A percentile compares a stretch with the other conserved stretches of the same genome.
Evolutionary conservation across 768 basidiomycete species (phyloP).

Genomic region (Lactarius tabidus): DNA sequence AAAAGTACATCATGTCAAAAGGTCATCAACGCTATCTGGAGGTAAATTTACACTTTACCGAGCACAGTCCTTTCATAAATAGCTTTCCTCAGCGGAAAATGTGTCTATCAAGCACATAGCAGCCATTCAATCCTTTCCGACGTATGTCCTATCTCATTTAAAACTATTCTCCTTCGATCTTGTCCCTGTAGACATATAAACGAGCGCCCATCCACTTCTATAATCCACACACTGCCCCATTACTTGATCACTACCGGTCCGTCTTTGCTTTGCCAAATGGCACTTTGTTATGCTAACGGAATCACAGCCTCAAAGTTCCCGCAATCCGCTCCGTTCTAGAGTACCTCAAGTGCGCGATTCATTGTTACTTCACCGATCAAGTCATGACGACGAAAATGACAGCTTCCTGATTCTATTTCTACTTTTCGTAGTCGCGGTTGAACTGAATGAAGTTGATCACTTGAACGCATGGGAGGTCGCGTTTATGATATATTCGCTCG

Average conservation of each 20-base stretch:
- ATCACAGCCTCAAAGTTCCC: constrained; percentile 79
- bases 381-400: constrained; percentile 20
- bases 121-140: constrained; percentile 88
- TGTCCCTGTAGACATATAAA: constrained; percentile 73
- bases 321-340: constrained; percentile 88
- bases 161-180: constrained; percentile 1
- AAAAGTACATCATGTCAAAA: constrained; percentile 86
- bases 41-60: constrained; percentile 39
- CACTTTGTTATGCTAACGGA: constrained; percentile 8
- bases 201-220: constrained; percentile 89
- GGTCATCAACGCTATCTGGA: constrained; percentile 82
- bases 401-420: constrained; percentile 80
- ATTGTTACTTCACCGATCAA: background rate
- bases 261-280: background rate
- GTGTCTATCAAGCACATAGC: constrained; percentile 87
- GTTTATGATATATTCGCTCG: constrained; percentile 78
- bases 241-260: constrained; percentile 94
- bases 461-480: constrained; percentile 64
- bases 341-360: constrained; percentile 63
- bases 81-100: constrained; percentile 60
- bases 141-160: constrained; percentile 39
- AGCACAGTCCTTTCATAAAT: constrained; percentile 20
- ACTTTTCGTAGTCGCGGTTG: constrained; percentile 75
- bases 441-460: constrained; percentile 56
- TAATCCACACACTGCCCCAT: constrained; percentile 87